Base-by-base conservation (phyloP, 148 eudicot species). In the Rhododendron griersonianum region DNA sequence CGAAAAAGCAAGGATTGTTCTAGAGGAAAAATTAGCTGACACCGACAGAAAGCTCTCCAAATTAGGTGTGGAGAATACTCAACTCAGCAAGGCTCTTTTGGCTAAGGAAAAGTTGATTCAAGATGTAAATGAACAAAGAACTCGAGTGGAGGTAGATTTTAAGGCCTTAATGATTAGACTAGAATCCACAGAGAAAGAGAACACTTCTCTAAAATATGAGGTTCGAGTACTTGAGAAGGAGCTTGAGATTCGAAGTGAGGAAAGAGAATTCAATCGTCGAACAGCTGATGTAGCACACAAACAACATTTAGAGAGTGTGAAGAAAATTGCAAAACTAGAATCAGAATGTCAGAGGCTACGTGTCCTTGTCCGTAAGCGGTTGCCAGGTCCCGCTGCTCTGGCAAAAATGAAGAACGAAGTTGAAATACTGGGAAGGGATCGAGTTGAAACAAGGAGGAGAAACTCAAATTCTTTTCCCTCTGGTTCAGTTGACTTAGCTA, bases 401-500 rank as follows among this genome's bases (percentile, higher is more conserved):
- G 92, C 93, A 21, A 94, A 93, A 86, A 96, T 96, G 99, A 96
- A 92, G 91, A 92, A 85, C 82, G 96, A 96, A 94, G 96, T 94
- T 41, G 91, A 89, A 85, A 83, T 90, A 35, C 84, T 95, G 67
- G 90, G 88, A 35, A 91, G 88, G 86, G 91, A 90, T 86, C 87
- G 87, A n/a, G 28, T 83, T 65, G 93, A 89, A 81, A 65, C 82
- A 30, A 90, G 91, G 78, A 91, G 92, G 90, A 90, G 90, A 85
- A 94, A 87, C 48, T 87, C 92, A 23, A 92, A 89, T 87, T 88
- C 87, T 77, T 91, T 87, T 78, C 84, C 75, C 30, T 84, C 71
- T 88, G 88, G 81, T 87, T 87, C 90, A 28, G 14, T 83, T 86
- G 94, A 91, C 80, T 90, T 87, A 48, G 80, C 74, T 79, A 87